phyloP scores from a whole-genome alignment of 2,329 filamentous ascomycete genomes.

The Cladobotryum protrusum region DNA sequence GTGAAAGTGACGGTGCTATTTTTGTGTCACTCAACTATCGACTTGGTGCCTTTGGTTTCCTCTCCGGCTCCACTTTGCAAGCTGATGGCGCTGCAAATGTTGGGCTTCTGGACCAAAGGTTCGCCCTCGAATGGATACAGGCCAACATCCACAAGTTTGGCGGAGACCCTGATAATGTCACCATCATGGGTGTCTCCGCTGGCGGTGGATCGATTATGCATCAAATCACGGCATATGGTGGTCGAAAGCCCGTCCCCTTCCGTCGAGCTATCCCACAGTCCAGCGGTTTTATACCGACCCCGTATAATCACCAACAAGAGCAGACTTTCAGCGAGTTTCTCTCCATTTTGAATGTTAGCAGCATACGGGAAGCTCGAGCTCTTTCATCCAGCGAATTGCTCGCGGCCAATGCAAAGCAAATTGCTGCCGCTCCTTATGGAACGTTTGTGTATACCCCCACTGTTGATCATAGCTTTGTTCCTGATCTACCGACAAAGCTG shows the following conservation, averaged over 20 bases:
- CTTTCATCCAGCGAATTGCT: background rate
- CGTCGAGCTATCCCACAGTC: conserved; percentile 12
- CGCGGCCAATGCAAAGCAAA: conserved; percentile 8
- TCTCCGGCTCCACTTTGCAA: conserved; percentile 8
- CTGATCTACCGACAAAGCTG: conserved; percentile 9
- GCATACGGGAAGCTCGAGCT: conserved; percentile 5
- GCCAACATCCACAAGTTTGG: conserved; percentile 14
- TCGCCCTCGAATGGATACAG: conserved; percentile 15
- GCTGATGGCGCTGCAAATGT: conserved; percentile 2
- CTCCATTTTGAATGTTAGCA: conserved; percentile 5
- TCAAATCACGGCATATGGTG: conserved; percentile 13
- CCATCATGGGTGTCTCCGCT: conserved; percentile 46
- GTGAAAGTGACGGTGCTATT: background rate
- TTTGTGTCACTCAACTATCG: conserved; percentile 9
- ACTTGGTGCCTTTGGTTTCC: conserved; percentile 8
- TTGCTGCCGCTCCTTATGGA: conserved; percentile 1
- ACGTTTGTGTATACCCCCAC: conserved; percentile 8
- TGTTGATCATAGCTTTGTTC: conserved; percentile 11
- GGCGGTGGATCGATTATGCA: conserved; percentile 14
- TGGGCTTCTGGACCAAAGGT: conserved; percentile 38
- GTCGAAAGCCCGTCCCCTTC: conserved; percentile 8
- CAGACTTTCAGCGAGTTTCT: conserved; percentile 5
- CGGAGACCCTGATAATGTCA: conserved; percentile 44
- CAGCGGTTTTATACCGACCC: conserved; percentile 1
- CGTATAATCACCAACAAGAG: conserved; percentile 6